Conservation (phyloP, 371 early-diverging fungal genomes). For the Choanephora cucurbitarum region DNA sequence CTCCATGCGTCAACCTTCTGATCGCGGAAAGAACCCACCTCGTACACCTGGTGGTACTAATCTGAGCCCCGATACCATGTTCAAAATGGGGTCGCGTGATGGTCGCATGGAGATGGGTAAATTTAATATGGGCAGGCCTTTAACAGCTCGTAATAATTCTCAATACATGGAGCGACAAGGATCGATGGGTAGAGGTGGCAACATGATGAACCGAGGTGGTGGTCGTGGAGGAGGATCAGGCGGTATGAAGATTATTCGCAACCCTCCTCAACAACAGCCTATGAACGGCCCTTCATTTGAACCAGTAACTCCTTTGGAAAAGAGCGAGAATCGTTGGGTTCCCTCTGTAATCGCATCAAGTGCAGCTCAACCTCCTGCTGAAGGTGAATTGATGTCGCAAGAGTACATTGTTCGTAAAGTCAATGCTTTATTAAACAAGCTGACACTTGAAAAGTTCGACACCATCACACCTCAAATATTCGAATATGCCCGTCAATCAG, state of each 20-base stretch:
- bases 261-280: constrained; percentile 39
- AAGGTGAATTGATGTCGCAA: constrained; percentile 51
- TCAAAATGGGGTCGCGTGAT: constrained; percentile 46
- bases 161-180: constrained; percentile 41
- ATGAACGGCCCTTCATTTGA: constrained; percentile 52
- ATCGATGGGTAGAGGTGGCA: constrained; percentile 36
- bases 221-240: constrained; percentile 43
- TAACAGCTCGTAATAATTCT: constrained; percentile 49
- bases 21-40: constrained; percentile 54
- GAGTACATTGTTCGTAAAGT: constrained; percentile 78
- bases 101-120: constrained; percentile 55
- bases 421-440: constrained; percentile 90
- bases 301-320: constrained; percentile 73
- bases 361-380: constrained; percentile 11
- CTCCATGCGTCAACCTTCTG: constrained; percentile 52
- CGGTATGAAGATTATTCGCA: constrained; percentile 43
- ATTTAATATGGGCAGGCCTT: constrained; percentile 47
- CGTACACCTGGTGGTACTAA: constrained; percentile 44
- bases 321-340: constrained; percentile 84
- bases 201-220: constrained; percentile 33
- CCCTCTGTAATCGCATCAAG: constrained; percentile 51
- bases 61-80: constrained; percentile 42
- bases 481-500: constrained; percentile 69
- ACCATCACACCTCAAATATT: constrained; percentile 80
- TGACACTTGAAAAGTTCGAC: constrained; percentile 93